Conservation (phyloP, 1,284 basidiomycete genomes). For the Agroathelia rolfsii region DNA sequence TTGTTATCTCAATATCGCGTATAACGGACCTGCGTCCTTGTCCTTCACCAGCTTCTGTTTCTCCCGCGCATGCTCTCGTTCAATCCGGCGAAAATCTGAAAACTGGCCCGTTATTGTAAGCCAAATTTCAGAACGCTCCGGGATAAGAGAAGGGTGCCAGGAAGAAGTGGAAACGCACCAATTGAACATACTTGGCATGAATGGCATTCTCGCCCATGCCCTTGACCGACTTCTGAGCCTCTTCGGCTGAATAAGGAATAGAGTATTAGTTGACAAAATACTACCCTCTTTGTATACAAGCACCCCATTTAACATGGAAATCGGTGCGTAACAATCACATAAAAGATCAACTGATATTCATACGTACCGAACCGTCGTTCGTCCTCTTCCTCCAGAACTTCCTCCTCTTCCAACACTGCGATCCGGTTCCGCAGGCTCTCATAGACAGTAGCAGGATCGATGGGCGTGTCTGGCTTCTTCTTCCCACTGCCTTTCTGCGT, state of each 20-base stretch:
- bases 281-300: no score
- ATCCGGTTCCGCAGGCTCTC: slow-evolving; percentile 77
- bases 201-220: slow-evolving; percentile 70
- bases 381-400: slow-evolving; percentile 75
- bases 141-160: slow-evolving; percentile 4
- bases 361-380: slow-evolving; percentile 61
- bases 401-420: slow-evolving; percentile 75
- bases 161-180: slow-evolving; percentile 38
- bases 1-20: slow-evolving; percentile 6
- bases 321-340: slow-evolving; percentile 1
- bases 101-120: slow-evolving; percentile 37
- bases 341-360: slow-evolving; percentile 1
- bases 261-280: slow-evolving; percentile 10
- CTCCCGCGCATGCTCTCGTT: slow-evolving; percentile 79
- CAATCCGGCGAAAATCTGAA: slow-evolving; percentile 71
- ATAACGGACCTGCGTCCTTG: slow-evolving; percentile 66
- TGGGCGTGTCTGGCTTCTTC: slow-evolving; percentile 58
- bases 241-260: slow-evolving; percentile 49
- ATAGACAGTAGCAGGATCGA: slow-evolving; percentile 76
- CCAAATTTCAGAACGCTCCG: slow-evolving; percentile 3
- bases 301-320: background rate
- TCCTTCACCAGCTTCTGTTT: slow-evolving; percentile 80
- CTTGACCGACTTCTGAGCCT: slow-evolving; percentile 72
- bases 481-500: slow-evolving; percentile 37
- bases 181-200: slow-evolving; percentile 74